Percentiles rank a stretch among this genome's conserved stretches.
Evolutionary conservation across 257 asterid genomes (phyloP).

Genomic region (Agastache rugosa): DNA sequence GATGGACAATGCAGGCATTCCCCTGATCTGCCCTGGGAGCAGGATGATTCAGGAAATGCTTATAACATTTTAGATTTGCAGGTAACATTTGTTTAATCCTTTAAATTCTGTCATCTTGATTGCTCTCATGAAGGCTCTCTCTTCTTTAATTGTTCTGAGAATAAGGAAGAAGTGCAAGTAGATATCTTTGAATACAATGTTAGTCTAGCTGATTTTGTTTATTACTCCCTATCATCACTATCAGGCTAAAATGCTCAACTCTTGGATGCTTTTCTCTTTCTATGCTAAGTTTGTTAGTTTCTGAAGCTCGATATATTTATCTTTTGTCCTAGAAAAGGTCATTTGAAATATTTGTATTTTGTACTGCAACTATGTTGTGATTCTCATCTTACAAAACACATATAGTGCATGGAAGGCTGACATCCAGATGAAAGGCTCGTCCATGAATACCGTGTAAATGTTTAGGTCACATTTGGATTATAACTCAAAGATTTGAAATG

Average conservation of each 20-base stretch:
- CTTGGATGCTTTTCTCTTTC: conserved; percentile 15
- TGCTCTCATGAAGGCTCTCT: background rate
- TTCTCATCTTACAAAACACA: background rate
- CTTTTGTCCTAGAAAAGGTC: background rate
- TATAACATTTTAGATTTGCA: conserved; percentile 87
- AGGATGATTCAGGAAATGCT: conserved; percentile 85
- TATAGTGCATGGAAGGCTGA: background rate
- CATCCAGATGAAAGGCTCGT: background rate
- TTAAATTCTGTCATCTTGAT: background rate
- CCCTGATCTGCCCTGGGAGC: conserved; percentile 79
- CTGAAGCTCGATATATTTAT: conserved; percentile 4
- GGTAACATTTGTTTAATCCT: conserved; percentile 52
- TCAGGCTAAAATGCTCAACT: conserved; percentile 22
- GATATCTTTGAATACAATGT: conserved; percentile 21
- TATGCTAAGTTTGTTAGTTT: conserved; percentile 12
- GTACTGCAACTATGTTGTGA: background rate
- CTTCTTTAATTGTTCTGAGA: conserved; percentile 14
- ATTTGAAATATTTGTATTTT: background rate
- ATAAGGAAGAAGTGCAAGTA: conserved; percentile 2
- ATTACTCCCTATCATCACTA: background rate
- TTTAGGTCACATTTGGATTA: background rate
- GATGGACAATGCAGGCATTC: conserved; percentile 93
- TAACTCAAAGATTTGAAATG: background rate
- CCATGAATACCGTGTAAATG: conserved; percentile 1
- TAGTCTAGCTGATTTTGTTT: conserved; percentile 22